These are phyloP conservation scores for Rhipidocladum racemiflorum DNA, from an alignment of 176 grass and related monocot genomes.

Conservation along the genomic window DNA sequence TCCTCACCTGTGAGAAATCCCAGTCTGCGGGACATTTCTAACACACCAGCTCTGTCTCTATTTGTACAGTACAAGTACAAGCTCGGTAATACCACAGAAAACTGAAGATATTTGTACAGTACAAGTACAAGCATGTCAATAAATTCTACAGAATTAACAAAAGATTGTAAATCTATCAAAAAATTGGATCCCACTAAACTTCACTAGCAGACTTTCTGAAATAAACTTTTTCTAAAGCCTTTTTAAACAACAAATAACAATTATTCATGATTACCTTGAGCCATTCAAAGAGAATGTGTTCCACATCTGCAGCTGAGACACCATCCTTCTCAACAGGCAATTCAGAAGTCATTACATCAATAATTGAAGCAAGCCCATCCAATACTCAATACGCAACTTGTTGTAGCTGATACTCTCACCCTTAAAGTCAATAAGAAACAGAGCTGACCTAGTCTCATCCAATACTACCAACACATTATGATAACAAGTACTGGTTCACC, in stretches of 20 bases:
- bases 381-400: too few relatives aligned
- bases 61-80: too few relatives aligned
- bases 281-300: slow-evolving; percentile 96
- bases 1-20: too few relatives aligned
- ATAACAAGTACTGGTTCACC: slow-evolving; percentile 59
- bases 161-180: background rate
- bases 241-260: background rate
- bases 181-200: background rate
- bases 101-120: background rate
- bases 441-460: slow-evolving; percentile 49
- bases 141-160: slow-evolving; percentile 7
- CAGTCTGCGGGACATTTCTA: too few relatives aligned
- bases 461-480: too few relatives aligned
- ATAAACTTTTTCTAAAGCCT: background rate
- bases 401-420: too few relatives aligned
- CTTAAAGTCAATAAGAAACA: too few relatives aligned
- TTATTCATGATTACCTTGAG: slow-evolving; percentile 68
- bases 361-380: too few relatives aligned
- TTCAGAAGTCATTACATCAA: slow-evolving; percentile 83
- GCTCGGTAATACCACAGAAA: too few relatives aligned
- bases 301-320: too few relatives aligned
- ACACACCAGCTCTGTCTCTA: too few relatives aligned
- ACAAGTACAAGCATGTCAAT: background rate
- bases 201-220: background rate
- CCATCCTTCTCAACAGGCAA: slow-evolving; percentile 94